Evolutionary conservation across 208 protist species (phyloP).

Genomic region (Trypanosoma conorhini): DNA sequence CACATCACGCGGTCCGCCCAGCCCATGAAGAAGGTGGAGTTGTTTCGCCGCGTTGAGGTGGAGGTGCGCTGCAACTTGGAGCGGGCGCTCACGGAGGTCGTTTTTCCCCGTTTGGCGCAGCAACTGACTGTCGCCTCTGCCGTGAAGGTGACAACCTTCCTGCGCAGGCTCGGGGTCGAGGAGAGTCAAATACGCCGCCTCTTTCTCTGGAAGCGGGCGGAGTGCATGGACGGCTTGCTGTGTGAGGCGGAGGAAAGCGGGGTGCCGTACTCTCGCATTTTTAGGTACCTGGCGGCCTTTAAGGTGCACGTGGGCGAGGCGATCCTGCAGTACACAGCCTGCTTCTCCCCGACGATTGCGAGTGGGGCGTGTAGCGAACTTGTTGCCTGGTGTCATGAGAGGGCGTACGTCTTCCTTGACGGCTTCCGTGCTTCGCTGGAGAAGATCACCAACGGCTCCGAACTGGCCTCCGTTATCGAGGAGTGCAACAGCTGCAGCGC

Average conservation of each 20-base stretch:
- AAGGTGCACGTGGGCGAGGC: conserved; percentile 80
- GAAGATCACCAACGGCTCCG: conserved; percentile 67
- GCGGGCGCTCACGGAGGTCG: conserved; percentile 34
- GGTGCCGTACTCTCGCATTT: conserved; percentile 59
- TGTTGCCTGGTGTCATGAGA: conserved; percentile 53
- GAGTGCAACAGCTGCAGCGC: conserved; percentile 52
- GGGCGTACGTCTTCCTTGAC: conserved; percentile 45
- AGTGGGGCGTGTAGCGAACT: conserved; percentile 32
- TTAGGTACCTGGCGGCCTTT: conserved; percentile 64
- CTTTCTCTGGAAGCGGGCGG: conserved; percentile 53
- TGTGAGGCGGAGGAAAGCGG: conserved; percentile 42
- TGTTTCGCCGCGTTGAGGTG: conserved; percentile 28
- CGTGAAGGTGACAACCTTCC: conserved; percentile 66
- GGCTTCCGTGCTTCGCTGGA: conserved; percentile 41
- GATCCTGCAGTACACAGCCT: conserved; percentile 71
- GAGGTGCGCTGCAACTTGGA: conserved; percentile 34
- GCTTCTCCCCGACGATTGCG: conserved; percentile 52
- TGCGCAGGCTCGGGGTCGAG: conserved; percentile 49
- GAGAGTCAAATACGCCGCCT: conserved; percentile 37
- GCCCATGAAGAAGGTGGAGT: conserved; percentile 18
- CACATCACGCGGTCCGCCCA: conserved; percentile 51
- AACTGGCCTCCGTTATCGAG: conserved; percentile 74
- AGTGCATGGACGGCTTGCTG: conserved; percentile 46
- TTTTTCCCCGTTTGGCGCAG: conserved; percentile 65
- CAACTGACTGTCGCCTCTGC: conserved; percentile 62